Conservation (phyloP, 2,329 filamentous ascomycete genomes). For the Penicillium crustosum region DNA sequence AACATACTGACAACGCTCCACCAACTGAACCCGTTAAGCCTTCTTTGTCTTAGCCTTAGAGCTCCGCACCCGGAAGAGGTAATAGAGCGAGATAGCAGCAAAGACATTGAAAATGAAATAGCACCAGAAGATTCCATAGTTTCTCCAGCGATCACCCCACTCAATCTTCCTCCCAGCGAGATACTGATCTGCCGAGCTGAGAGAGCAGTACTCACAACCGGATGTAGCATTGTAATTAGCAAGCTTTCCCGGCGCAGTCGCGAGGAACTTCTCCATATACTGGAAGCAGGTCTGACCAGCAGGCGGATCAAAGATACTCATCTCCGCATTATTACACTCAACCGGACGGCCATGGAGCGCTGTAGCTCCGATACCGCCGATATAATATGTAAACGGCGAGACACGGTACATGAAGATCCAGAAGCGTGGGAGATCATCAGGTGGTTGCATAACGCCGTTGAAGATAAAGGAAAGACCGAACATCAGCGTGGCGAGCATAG, state of each 20-base stretch:
- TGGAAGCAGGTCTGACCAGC: constrained; percentile 55
- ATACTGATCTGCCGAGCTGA: constrained; percentile 39
- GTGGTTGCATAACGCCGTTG: constrained; percentile 61
- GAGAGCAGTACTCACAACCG: constrained; percentile 52
- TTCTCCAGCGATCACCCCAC: constrained; percentile 63
- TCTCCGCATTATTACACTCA: constrained; percentile 67
- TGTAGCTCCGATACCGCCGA: constrained; percentile 64
- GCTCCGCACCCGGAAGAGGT: constrained; percentile 38
- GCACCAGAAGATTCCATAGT: constrained; percentile 63
- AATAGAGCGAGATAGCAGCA: constrained; percentile 56
- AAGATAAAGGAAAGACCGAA: constrained; percentile 21
- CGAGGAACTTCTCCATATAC: constrained; percentile 58
- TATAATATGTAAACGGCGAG: constrained; percentile 53
- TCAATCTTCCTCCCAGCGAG: constrained; percentile 46
- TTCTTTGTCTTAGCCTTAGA: constrained; percentile 29
- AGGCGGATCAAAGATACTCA: constrained; percentile 63
- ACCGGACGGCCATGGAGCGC: constrained; percentile 67
- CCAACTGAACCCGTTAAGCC: not conserved
- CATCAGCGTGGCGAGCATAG: constrained; percentile 20
- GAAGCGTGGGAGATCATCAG: constrained; percentile 63
- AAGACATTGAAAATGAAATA: constrained; percentile 60
- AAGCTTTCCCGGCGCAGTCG: constrained; percentile 53
- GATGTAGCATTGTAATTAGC: constrained; percentile 48
- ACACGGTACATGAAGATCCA: constrained; percentile 63
- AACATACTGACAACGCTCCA: not conserved